A percentile compares a stretch with the other conserved stretches of the same genome.
phyloP scores from a whole-genome alignment of 805 yeast genomes.

The Cyberlindnera saturnus region DNA sequence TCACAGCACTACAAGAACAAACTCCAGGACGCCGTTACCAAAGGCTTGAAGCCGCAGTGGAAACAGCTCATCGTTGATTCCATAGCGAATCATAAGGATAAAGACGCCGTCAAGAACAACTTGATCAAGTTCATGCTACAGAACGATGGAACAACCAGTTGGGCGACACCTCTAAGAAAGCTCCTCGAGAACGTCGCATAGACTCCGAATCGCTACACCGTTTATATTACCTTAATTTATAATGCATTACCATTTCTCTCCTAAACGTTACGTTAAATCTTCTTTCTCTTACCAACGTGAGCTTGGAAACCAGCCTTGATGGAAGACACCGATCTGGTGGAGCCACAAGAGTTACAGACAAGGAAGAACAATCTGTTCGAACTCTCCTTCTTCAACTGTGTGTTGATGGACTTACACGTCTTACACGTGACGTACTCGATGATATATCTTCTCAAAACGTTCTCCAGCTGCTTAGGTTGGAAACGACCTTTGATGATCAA shows the following conservation, averaged over 20 bases:
- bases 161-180: conserved; percentile 67
- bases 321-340: conserved; percentile 92
- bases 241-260: not conserved
- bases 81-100: conserved; percentile 20
- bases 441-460: conserved; percentile 92
- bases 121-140: conserved; percentile 49
- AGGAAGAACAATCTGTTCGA: conserved; percentile 94
- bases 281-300: conserved; percentile 86
- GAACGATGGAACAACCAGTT: conserved; percentile 49
- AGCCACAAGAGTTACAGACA: conserved; percentile 97
- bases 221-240: not conserved
- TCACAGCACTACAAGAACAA: conserved; percentile 38
- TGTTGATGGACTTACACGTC: conserved; percentile 97
- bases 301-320: conserved; percentile 99
- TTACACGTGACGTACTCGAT: conserved; percentile 97
- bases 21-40: conserved; percentile 25
- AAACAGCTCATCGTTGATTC: conserved; percentile 22
- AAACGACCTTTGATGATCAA: conserved; percentile 96
- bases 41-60: conserved; percentile 23
- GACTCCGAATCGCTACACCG: too few species aligned
- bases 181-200: conserved; percentile 33
- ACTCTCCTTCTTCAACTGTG: conserved; percentile 91
- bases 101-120: conserved; percentile 27
- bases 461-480: conserved; percentile 96
- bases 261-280: conserved; percentile 22